A percentile compares a stretch with the other conserved stretches of the same genome.
These are phyloP conservation scores for Trypanosoma melophagium DNA, from an alignment of 208 protist species.

Conservation along the genomic window DNA sequence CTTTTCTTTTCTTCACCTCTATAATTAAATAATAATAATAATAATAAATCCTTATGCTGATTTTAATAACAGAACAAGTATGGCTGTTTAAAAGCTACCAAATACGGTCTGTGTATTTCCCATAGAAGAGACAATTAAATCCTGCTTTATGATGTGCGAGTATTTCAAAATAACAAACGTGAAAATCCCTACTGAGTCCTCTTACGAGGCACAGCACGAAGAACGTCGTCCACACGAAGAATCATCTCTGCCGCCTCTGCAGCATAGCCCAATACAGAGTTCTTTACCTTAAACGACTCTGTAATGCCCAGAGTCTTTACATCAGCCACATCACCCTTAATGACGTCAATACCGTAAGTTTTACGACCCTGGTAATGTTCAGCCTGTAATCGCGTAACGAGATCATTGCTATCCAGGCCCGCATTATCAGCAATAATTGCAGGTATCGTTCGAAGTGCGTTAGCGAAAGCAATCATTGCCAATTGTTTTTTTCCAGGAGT, in stretches of 20 bases:
- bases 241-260: conserved; percentile 99
- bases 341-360: conserved; percentile 93
- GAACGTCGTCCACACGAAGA: conserved; percentile 98
- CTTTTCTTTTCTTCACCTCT: conserved; percentile 15
- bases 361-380: conserved; percentile 69
- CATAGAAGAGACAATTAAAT: background rate
- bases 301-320: conserved; percentile 95
- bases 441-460: conserved; percentile 95
- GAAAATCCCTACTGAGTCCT: conserved; percentile 51
- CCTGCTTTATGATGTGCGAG: background rate
- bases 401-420: conserved; percentile 96
- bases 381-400: conserved; percentile 94
- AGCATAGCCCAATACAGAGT: conserved; percentile 95
- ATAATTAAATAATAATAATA: conserved; percentile 1
- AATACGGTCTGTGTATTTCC: background rate
- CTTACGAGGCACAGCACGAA: conserved; percentile 94
- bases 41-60: background rate
- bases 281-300: conserved; percentile 98
- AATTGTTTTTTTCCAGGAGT: conserved; percentile 84
- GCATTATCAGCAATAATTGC: conserved; percentile 98
- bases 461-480: conserved; percentile 96
- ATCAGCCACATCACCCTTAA: conserved; percentile 94
- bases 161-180: background rate
- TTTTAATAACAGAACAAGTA: too few relatives aligned
- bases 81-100: background rate